Percentiles rank a stretch among this genome's conserved stretches.
These are phyloP conservation scores for Mycosphaerella sp. DNA, from an alignment of 2,329 filamentous ascomycete genomes.

Conservation along the genomic window DNA sequence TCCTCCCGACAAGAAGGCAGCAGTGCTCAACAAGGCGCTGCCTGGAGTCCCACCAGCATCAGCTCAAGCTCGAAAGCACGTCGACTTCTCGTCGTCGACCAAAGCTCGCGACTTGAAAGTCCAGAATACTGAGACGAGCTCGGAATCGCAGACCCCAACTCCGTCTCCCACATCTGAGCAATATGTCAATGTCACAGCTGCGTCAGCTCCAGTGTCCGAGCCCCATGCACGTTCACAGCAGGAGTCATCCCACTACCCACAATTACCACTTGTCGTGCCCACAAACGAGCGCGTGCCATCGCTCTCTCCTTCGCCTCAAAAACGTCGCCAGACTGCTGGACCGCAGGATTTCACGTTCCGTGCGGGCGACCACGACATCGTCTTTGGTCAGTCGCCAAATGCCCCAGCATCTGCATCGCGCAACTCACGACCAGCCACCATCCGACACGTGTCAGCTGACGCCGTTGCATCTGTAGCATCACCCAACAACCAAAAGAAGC, in stretches of 20 bases:
- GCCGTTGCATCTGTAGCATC: constrained; percentile 18
- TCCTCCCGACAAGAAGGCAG: constrained; percentile 30
- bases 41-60: constrained; percentile 35
- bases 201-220: constrained; percentile 2
- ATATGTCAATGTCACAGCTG: constrained; percentile 3
- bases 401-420: constrained; percentile 23
- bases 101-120: constrained; percentile 33
- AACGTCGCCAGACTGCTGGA: constrained; percentile 31
- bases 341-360: constrained; percentile 46
- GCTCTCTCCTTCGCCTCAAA: constrained; percentile 31
- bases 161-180: constrained; percentile 21
- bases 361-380: constrained; percentile 38
- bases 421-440: constrained; percentile 35
- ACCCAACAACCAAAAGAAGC: constrained; percentile 36
- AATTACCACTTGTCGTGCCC: constrained; percentile 16
- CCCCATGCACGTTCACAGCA: neutral
- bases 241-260: constrained; percentile 4
- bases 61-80: constrained; percentile 62
- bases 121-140: constrained; percentile 17
- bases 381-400: constrained; percentile 38
- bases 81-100: constrained; percentile 67
- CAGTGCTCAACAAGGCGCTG: constrained; percentile 13
- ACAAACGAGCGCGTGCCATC: constrained; percentile 16
- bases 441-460: constrained; percentile 40
- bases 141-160: constrained; percentile 27